Evolutionary conservation across 441 rosid genomes (phyloP), one percentile per base, ranked within the genome.

Genomic region (Hura crepitans): DNA sequence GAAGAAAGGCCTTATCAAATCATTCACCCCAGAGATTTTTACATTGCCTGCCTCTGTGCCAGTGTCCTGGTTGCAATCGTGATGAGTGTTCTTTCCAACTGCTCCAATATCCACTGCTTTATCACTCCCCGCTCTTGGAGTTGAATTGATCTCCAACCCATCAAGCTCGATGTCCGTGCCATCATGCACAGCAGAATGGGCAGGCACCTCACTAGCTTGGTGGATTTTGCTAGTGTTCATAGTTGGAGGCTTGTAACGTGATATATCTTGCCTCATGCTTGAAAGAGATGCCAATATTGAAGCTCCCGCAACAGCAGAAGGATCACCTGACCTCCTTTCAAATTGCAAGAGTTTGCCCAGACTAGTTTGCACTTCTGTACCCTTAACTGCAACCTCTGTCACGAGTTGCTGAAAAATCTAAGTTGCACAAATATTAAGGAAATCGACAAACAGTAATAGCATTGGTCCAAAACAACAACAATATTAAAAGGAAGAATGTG

Each of bases 261-360:
- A 76, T 55, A 85, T 75, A 79, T 89, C 96, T 75, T 77, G 81
- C 84, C 85, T 85, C 70, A 77, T 71, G 76, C 84, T 87, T 37
- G 92, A 82, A 74, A 89, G 86, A 57, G 96, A 92, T 50, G 96
- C 96, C 80, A 88, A 80, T 81, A 90, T 81, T 69, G 94, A 82
- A 64, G 96, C 87, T 77, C 92, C 92, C 60, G 84, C 84, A 55
- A 88, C 87, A 73, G 91, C 91, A 49, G 96, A 86, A 73, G 89
- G 78, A 79, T 90, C 95, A 37, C 87, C 90, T 43, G 96, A 75
- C 73, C 91, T 86, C 80, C 92, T 82, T 74, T 87, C 89, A 17
- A 83, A 73, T 67, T 85, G 93, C 71, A 88, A 46, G 54, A 75
- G 23, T 77, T 88, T 92, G 63, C 87, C 85, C 63, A 83, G 54